Percentiles rank a stretch among this genome's conserved stretches.
These are phyloP conservation scores for Fusarium sp. DNA, from an alignment of 2,329 filamentous ascomycete species.

Conservation along the genomic window DNA sequence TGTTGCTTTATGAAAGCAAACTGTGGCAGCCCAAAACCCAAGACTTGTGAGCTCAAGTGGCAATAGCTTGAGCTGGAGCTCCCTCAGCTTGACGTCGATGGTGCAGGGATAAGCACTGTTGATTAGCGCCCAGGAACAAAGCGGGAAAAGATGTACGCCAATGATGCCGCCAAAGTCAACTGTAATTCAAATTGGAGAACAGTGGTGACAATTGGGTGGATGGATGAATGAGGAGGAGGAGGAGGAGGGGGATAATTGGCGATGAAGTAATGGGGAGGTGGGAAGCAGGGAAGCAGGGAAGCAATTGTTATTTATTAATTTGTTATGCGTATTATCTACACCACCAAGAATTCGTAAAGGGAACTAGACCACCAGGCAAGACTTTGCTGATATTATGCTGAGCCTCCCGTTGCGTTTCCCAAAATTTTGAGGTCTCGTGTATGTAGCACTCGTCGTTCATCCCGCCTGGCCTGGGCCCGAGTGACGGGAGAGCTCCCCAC, in stretches of 20 bases:
- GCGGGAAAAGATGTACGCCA: slow-evolving; percentile 34
- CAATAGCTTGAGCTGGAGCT: slow-evolving; percentile 29
- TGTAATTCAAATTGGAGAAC: not conserved
- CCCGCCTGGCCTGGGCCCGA: slow-evolving; percentile 4
- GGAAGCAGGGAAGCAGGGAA: not conserved
- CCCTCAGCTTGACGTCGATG: slow-evolving; percentile 31
- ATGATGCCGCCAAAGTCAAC: slow-evolving; percentile 4
- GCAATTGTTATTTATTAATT: slow-evolving; percentile 2
- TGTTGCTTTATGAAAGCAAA: slow-evolving; percentile 18
- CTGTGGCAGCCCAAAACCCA: slow-evolving; percentile 10
- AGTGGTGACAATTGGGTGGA: not conserved
- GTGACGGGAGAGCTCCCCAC: slow-evolving; percentile 14
- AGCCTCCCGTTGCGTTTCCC: not conserved
- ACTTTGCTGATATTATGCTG: not conserved
- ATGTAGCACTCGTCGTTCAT: not conserved
- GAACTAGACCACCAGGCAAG: not conserved
- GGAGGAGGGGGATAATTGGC: not conserved
- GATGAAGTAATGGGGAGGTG: not conserved
- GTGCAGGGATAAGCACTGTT: slow-evolving; percentile 26
- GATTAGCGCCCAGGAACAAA: slow-evolving; percentile 29
- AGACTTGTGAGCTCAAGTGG: slow-evolving; percentile 27
- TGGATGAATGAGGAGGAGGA: not conserved
- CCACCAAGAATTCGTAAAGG: not conserved
- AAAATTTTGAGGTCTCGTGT: not conserved
- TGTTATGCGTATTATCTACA: not conserved